Conservation (phyloP, 768 basidiomycete species). For the Pleurotus ostreatus region DNA sequence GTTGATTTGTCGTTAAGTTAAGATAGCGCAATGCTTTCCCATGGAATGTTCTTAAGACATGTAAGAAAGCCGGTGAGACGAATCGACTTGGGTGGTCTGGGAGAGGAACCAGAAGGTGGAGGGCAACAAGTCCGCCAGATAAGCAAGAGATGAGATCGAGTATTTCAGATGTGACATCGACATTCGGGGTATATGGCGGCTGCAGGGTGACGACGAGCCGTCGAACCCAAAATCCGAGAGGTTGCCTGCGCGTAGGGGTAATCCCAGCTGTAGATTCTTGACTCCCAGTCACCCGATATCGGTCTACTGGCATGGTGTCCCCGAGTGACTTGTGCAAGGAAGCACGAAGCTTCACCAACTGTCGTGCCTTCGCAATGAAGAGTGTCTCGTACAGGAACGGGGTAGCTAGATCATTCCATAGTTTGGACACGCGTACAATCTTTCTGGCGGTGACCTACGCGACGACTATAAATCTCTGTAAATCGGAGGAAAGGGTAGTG, state of each 20-base stretch:
- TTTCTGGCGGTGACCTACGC: not conserved
- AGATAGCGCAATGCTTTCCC: not conserved
- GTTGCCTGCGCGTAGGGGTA: not conserved
- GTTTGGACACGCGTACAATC: not conserved
- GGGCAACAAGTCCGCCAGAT: not conserved
- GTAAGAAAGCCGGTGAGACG: not conserved
- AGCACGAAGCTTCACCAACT: not conserved
- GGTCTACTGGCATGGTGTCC: too few relatives aligned
- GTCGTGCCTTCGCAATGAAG: not conserved
- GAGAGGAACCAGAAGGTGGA: not conserved
- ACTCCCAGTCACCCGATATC: not conserved
- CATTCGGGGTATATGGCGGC: not conserved
- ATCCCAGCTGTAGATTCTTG: not conserved
- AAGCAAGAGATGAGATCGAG: not conserved
- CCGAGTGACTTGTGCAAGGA: not conserved
- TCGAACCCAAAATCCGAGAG: not conserved
- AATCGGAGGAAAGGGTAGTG: not conserved
- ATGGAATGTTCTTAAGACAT: not conserved
- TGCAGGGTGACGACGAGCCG: not conserved
- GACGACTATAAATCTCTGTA: not conserved
- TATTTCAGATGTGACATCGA: not conserved
- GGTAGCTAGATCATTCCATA: not conserved
- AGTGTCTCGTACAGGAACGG: not conserved
- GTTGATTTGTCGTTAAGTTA: not conserved
- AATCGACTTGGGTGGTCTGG: too few relatives aligned